Conservation (phyloP, 108 stramenopile species). For the Skeletonema menzelii region DNA sequence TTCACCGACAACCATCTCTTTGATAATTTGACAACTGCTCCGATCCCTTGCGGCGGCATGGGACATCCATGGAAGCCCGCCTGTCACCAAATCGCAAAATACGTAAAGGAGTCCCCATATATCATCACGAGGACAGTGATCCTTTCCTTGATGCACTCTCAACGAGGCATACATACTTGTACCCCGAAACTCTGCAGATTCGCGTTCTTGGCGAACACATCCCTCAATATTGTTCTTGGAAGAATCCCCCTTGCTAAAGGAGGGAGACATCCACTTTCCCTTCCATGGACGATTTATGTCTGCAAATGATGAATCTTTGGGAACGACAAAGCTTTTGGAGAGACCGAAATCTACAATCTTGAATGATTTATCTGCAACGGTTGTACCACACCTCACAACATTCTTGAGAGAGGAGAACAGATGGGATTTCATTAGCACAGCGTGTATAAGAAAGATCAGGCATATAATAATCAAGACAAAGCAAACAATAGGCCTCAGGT, state of each 20-base stretch:
- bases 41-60: constrained; percentile 77
- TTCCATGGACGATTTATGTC: constrained; percentile 62
- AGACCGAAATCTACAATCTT: constrained; percentile 86
- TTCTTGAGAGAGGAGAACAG: constrained; percentile 34
- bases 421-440: neutral
- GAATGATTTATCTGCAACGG: constrained; percentile 32
- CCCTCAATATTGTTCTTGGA: constrained; percentile 15
- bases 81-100: constrained; percentile 86
- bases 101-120: constrained; percentile 87
- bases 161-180: constrained; percentile 85
- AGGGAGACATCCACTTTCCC: constrained; percentile 59
- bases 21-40: constrained; percentile 65
- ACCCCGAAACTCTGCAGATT: constrained; percentile 80
- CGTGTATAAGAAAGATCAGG: too few relatives aligned
- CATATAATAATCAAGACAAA: neutral
- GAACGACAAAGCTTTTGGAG: constrained; percentile 81
- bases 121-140: constrained; percentile 82
- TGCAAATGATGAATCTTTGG: constrained; percentile 59
- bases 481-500: neutral
- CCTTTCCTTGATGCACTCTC: constrained; percentile 78
- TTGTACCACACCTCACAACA: constrained; percentile 58
- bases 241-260: constrained; percentile 4
- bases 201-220: constrained; percentile 67
- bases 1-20: constrained; percentile 75
- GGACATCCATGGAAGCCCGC: constrained; percentile 88